Percentiles rank a stretch among this genome's conserved stretches.
Evolutionary conservation across 1,284 basidiomycete species (phyloP).

Genomic region (Papiliotrema nemorosa): DNA sequence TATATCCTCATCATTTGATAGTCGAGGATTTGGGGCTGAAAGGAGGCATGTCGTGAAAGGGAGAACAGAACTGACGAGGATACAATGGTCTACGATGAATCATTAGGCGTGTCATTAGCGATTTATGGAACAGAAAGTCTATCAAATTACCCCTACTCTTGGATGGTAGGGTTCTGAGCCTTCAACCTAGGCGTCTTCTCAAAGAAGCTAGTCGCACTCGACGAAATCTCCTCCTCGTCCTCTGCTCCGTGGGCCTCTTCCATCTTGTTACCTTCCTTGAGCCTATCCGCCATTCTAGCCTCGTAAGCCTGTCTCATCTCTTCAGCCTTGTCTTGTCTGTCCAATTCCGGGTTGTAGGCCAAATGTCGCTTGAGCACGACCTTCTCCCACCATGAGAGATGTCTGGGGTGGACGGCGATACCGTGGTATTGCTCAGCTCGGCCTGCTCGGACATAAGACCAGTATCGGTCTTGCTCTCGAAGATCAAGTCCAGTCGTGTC

Average conservation of each 20-base stretch:
- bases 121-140: no score
- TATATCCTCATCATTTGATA: no score
- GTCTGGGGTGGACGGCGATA: constrained; percentile 55
- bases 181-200: constrained; percentile 8
- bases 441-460: constrained; percentile 54
- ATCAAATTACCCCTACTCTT: no score
- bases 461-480: constrained; percentile 57
- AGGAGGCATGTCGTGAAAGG: no score
- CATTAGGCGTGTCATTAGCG: no score
- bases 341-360: constrained; percentile 54
- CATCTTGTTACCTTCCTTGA: constrained; percentile 23
- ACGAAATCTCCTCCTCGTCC: constrained; percentile 19
- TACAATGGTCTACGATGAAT: no score
- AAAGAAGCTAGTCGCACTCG: constrained; percentile 22
- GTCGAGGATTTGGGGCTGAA: no score
- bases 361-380: constrained; percentile 53
- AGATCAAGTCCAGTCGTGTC: constrained; percentile 58
- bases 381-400: constrained; percentile 53
- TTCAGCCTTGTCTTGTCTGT: constrained; percentile 51
- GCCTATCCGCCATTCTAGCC: constrained; percentile 24
- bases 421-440: constrained; percentile 55
- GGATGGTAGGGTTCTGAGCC: constrained; percentile 1
- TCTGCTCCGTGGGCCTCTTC: constrained; percentile 28
- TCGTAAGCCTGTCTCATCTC: constrained; percentile 53
- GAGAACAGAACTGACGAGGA: no score